A percentile compares a stretch with the other conserved stretches of the same genome.
These are phyloP conservation scores for Intubia oerlemansii DNA, from an alignment of 2,329 filamentous ascomycete species.

Conservation along the genomic window DNA sequence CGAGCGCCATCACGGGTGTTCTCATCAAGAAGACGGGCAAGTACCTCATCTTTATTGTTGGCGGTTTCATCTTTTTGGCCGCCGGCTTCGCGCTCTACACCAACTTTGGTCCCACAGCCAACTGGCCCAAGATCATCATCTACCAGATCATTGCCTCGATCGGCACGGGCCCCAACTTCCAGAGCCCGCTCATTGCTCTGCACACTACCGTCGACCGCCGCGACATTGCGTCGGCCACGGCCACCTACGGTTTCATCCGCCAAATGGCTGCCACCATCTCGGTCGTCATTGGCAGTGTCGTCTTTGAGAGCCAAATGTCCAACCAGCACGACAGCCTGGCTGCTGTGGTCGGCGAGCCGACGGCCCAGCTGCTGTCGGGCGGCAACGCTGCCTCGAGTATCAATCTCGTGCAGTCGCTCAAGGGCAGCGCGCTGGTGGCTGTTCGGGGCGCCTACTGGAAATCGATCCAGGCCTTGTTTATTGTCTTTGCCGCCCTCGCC, in stretches of 20 bases:
- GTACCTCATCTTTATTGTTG: conserved; percentile 32
- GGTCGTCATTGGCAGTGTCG: conserved; percentile 31
- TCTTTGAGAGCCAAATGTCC: conserved; percentile 20
- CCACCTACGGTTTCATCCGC: conserved; percentile 37
- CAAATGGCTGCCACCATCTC: conserved; percentile 34
- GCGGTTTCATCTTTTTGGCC: conserved; percentile 30
- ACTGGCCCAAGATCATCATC: conserved; percentile 24
- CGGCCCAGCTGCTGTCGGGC: conserved; percentile 33
- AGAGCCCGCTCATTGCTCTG: conserved; percentile 38
- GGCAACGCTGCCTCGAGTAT: conserved; percentile 38
- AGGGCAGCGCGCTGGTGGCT: conserved; percentile 19
- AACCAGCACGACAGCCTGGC: conserved; percentile 12
- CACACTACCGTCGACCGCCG: conserved; percentile 37
- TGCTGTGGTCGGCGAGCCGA: conserved; percentile 13
- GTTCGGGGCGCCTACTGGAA: conserved; percentile 26
- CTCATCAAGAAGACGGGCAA: conserved; percentile 31
- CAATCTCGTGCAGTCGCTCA: conserved; percentile 29
- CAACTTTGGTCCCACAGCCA: conserved; percentile 27
- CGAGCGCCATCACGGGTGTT: conserved; percentile 20
- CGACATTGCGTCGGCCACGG: conserved; percentile 41
- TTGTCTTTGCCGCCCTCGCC: conserved; percentile 29
- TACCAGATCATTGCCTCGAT: conserved; percentile 39
- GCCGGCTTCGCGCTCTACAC: conserved; percentile 37
- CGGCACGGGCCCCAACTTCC: conserved; percentile 41
- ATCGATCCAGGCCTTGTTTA: conserved; percentile 32